phyloP scores from a whole-genome alignment of 177 flowering plant species.

The Tripterygium wilfordii region DNA sequence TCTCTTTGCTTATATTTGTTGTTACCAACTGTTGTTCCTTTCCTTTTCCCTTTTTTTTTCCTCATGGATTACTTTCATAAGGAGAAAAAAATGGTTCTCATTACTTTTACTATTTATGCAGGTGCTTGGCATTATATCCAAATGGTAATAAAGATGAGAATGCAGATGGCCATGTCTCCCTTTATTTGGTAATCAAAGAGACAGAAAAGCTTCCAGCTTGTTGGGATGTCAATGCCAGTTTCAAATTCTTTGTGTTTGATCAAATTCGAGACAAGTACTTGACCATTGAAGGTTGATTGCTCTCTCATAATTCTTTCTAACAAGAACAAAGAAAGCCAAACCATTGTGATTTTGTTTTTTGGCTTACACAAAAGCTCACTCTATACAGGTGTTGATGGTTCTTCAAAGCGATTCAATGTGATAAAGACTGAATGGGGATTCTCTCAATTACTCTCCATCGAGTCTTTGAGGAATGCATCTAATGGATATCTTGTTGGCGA shows the following conservation, averaged over 20 bases:
- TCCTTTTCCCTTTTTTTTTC: too few relatives aligned
- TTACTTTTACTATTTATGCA: too few relatives aligned
- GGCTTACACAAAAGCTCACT: too few relatives aligned
- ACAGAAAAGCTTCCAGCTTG: too few relatives aligned
- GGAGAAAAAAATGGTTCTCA: too few relatives aligned
- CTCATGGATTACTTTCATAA: too few relatives aligned
- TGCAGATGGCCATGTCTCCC: background rate
- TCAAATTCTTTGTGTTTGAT: background rate
- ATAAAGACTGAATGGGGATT: conserved; percentile 13
- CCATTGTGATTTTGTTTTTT: too few relatives aligned
- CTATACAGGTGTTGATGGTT: background rate
- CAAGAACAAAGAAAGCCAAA: too few relatives aligned
- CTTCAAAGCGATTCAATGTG: background rate
- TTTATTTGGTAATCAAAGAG: background rate
- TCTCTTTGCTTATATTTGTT: too few relatives aligned
- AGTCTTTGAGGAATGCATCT: conserved; percentile 1
- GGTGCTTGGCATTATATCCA: background rate
- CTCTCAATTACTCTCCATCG: background rate
- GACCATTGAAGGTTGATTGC: background rate
- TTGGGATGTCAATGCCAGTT: background rate
- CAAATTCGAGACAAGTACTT: background rate
- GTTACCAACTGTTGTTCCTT: too few relatives aligned
- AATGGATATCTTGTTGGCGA: conserved; percentile 17
- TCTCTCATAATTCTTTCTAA: background rate
- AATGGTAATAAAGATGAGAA: background rate